phyloP scores from a whole-genome alignment of 805 yeast species.

The Saccharomycopsis microspora region DNA sequence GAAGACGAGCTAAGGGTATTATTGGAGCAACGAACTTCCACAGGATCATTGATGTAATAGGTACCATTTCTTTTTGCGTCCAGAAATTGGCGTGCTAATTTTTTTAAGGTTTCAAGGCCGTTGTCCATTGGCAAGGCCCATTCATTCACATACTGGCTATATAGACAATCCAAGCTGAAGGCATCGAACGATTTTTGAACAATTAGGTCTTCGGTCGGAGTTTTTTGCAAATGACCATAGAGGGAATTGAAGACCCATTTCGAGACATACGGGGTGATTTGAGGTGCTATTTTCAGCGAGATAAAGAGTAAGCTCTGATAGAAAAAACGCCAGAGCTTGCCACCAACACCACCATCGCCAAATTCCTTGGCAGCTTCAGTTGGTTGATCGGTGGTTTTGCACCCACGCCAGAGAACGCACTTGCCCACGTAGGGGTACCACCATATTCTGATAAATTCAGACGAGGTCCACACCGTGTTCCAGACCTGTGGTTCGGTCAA shows the following conservation, averaged over 20 bases:
- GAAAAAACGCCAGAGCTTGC: constrained; percentile 53
- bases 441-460: constrained; percentile 92
- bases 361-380: background rate
- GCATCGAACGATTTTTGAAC: constrained; percentile 79
- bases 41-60: constrained; percentile 87
- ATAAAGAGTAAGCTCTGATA: constrained; percentile 75
- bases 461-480: constrained; percentile 74
- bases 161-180: constrained; percentile 90
- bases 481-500: constrained; percentile 40
- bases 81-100: constrained; percentile 50
- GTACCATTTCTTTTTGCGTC: constrained; percentile 49
- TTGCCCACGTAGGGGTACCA: constrained; percentile 92
- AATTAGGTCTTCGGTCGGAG: constrained; percentile 23
- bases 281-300: constrained; percentile 61
- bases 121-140: constrained; percentile 88
- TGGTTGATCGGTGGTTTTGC: constrained; percentile 46
- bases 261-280: constrained; percentile 77
- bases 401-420: constrained; percentile 86
- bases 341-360: background rate
- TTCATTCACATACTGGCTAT: constrained; percentile 88
- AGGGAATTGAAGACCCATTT: constrained; percentile 76
- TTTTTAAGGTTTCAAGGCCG: constrained; percentile 61
- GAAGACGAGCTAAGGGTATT: constrained; percentile 28
- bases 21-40: constrained; percentile 89
- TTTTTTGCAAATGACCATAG: constrained; percentile 52